Base-by-base conservation (phyloP, 371 early-diverging fungal genomes). In the Mortierella sp. region DNA sequence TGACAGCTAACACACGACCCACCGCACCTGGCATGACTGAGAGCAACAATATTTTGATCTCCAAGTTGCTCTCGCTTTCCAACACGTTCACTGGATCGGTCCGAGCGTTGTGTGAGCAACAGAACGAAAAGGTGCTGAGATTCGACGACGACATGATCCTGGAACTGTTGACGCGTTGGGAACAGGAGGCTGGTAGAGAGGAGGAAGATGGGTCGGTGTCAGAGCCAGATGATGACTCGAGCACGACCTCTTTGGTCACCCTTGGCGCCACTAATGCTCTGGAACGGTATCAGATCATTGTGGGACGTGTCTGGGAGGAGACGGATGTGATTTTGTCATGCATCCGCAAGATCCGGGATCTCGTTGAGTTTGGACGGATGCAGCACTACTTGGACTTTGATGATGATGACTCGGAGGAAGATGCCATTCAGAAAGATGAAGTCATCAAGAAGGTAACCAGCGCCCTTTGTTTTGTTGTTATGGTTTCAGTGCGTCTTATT, bases 111-210 rank as follows among this genome's bases (percentile, higher is more conserved):
- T 86, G 82, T 38, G 87, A 86, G 75, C 87, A 86, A 46, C 87
- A 86, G 54, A 82, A 86, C 44, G 87, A 86, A 60, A 82, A 82
- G 44, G 87, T 86, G 44, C 51, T 86, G 29, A 75, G 86, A 27
- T 85, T 85, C 58, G 86, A 86, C 35, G 87, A 86, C 54, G 75
- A 82, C 65, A 80, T 80, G 82, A 86, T 82, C 46, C 32, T 86
- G 46, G 80, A 80, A 21, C 58, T 86, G 38, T 27, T 86, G 72
- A 77, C 71, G n/a, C 65, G 71, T 29, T 86, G 87, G 87, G 87
- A 86, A 41, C 87, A 86, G 55, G 87, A 82, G 51, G 87, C 82
- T 27, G 87, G 70, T 32, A 72, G 63, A 29, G 83, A 78, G 2
- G 72, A 71, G 3, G 71, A 68, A 10, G 68, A 38, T 2, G 68